These are phyloP conservation scores for Boletus subcaerulescens DNA, from an alignment of 768 basidiomycete species.

Conservation along the genomic window DNA sequence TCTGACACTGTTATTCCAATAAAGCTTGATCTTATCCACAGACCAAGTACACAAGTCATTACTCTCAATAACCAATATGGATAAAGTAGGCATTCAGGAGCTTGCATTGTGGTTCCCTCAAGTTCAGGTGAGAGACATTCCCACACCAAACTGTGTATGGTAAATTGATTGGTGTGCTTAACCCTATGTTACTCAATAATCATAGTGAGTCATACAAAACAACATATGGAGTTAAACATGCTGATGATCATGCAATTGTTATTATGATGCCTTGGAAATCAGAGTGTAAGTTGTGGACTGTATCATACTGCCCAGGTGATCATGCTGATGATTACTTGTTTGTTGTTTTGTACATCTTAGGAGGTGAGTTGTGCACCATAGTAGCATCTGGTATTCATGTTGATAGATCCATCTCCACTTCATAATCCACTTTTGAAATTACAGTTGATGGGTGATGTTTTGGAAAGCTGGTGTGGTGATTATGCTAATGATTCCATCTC, in stretches of 20 bases:
- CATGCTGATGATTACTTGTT: not conserved
- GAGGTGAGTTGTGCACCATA: not conserved
- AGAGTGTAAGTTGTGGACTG: too few species aligned
- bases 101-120: not conserved
- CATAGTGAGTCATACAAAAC: not conserved
- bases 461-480: too few species aligned
- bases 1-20: not conserved
- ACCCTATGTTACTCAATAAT: not conserved
- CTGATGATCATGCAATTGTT: too few species aligned
- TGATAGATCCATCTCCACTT: too few species aligned
- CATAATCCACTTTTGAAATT: too few species aligned
- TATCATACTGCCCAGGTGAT: not conserved
- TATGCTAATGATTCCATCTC: too few species aligned
- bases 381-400: not conserved
- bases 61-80: not conserved
- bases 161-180: not conserved
- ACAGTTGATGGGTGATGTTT: too few species aligned
- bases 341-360: not conserved
- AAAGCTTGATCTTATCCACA: fast-evolving
- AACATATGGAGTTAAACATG: not conserved
- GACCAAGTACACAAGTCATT: not conserved
- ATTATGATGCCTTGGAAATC: too few species aligned
- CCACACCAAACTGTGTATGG: not conserved
- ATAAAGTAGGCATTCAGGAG: not conserved
- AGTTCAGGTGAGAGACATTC: not conserved